Evolutionary conservation across 2,329 filamentous ascomycete genomes (phyloP).

Genomic region (Cytospora mali): DNA sequence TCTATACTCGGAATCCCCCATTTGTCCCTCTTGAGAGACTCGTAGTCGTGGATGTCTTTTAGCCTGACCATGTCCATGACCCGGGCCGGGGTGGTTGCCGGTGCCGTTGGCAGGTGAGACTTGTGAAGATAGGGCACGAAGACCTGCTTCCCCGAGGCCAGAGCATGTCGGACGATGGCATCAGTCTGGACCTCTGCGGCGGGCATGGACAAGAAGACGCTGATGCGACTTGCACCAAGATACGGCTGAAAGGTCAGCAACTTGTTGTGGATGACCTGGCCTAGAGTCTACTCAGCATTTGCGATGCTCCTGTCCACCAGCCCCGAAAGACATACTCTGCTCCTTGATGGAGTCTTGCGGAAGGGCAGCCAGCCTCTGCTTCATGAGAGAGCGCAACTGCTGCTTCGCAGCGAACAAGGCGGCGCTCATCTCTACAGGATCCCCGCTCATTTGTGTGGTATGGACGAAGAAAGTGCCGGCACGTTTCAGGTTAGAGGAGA

Average conservation of each 20-base stretch:
- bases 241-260: slow-evolving; percentile 74
- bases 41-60: slow-evolving; percentile 73
- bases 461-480: slow-evolving; percentile 1
- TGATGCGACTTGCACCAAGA: slow-evolving; percentile 71
- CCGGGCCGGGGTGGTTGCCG: slow-evolving; percentile 56
- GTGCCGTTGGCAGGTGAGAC: slow-evolving; percentile 44
- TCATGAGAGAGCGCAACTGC: slow-evolving; percentile 72
- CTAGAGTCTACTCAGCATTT: slow-evolving; percentile 46
- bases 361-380: slow-evolving; percentile 63
- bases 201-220: slow-evolving; percentile 94
- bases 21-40: slow-evolving; percentile 72
- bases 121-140: slow-evolving; percentile 89
- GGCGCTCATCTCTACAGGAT: slow-evolving; percentile 46
- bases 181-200: slow-evolving; percentile 82
- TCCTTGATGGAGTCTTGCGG: slow-evolving; percentile 60
- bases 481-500: neutral
- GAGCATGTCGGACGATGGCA: slow-evolving; percentile 77
- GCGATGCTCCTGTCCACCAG: slow-evolving; percentile 22
- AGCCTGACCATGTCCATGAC: slow-evolving; percentile 97
- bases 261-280: slow-evolving; percentile 63
- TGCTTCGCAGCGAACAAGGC: slow-evolving; percentile 71
- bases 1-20: slow-evolving; percentile 95
- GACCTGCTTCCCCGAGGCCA: slow-evolving; percentile 77
- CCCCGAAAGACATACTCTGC: slow-evolving; percentile 65
- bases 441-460: slow-evolving; percentile 22